Base-by-base conservation (phyloP, 2,329 filamentous ascomycete species). In the Hymenoscyphus albidus region DNA sequence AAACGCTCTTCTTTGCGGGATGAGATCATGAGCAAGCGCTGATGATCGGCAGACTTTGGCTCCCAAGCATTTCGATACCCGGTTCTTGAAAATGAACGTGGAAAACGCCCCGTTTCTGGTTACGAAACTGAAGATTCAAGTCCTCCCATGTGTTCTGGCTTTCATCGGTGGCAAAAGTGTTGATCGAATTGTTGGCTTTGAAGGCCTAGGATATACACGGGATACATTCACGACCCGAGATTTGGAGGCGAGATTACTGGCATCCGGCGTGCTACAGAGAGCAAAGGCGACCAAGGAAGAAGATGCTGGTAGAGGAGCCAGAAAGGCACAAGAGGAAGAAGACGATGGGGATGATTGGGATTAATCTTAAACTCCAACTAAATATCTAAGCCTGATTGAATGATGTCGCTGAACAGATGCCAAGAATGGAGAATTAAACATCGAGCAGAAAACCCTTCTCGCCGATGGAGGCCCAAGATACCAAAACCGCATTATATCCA, bases 21-120 rank as follows among this genome's bases (percentile, higher is more conserved):
- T 18, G 16, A 51, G 59, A 18, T 22, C 42, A 16, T 18, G 40
- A 42, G 31, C 40, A 51, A 31, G 31, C 39, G 59, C 44, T 61
- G 22, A 61, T 54, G 31, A 62, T 59, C 27, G n/a, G 39, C 32
- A 81, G 79, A 72, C 75, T 12, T 76, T 87, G 51, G 83, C 84
- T 0, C 78, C 79, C 18, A 83, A 82, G 65, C 84, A 87, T 71
- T 84, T 84, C 67, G 84, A 86, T 70, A 85, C 84, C 2, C 77
- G 84, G 18, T 83, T 87, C 62, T 74, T 86, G 18, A 81, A 79
- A 66, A 85, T 86, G 71, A 83, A 84, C 67, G 84, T 86, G 40
- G 83, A 85, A 63, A 85, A 86, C 65, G 83, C 82, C 5, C 83
- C 84, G 1, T 87, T 86, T 65, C 74, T 87, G 61, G 83, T 86